phyloP scores from a whole-genome alignment of 139 green algal species.

The Chlamydomonas sp. region DNA sequence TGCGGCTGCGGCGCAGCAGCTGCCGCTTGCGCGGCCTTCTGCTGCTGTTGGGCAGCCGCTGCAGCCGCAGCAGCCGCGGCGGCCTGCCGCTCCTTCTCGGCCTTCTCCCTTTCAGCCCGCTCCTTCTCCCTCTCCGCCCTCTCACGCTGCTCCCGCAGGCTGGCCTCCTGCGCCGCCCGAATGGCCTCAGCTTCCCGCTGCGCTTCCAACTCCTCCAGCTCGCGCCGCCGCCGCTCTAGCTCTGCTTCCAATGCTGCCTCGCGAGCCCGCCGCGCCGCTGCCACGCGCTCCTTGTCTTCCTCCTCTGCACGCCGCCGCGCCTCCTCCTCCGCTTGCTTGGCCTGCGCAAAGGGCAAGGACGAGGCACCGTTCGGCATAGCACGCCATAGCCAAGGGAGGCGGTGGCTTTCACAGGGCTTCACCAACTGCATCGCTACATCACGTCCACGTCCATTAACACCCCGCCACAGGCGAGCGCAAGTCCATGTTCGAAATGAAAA shows the following conservation, averaged over 20 bases:
- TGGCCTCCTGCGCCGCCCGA: conserved; percentile 56
- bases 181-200: conserved; percentile 70
- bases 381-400: background rate
- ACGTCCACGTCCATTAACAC: background rate
- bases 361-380: background rate
- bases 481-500: background rate
- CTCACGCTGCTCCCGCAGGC: conserved; percentile 43
- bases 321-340: conserved; percentile 59
- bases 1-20: background rate
- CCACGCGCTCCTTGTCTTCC: conserved; percentile 56
- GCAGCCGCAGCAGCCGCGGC: background rate
- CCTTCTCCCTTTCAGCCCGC: background rate
- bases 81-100: background rate
- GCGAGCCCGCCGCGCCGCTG: conserved; percentile 52
- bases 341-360: conserved; percentile 4
- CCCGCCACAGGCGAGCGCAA: background rate
- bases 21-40: background rate
- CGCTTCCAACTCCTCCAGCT: conserved; percentile 67
- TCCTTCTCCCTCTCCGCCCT: conserved; percentile 8
- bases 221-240: conserved; percentile 67
- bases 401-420: background rate
- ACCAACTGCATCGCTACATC: background rate
- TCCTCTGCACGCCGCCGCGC: conserved; percentile 60
- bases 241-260: conserved; percentile 67
- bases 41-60: background rate